phyloP scores from a whole-genome alignment of 331 rosid species.

The Cydonia oblonga region DNA sequence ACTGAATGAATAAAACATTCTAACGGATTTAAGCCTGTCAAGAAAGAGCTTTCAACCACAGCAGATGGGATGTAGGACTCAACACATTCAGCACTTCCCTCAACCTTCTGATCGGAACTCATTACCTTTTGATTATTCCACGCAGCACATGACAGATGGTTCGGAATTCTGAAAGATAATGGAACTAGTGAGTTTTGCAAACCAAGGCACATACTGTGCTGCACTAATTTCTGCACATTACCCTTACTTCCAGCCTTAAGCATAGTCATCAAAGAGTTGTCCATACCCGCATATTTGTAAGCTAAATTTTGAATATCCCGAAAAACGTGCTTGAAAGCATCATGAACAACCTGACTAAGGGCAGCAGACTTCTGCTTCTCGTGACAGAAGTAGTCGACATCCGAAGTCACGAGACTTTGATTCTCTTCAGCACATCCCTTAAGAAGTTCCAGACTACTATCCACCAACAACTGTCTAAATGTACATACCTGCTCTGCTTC shows the following conservation, averaged over 20 bases:
- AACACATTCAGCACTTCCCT: constrained; percentile 23
- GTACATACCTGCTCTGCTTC: constrained; percentile 63
- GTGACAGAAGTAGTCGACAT: constrained; percentile 34
- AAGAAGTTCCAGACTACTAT: constrained; percentile 33
- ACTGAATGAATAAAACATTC: constrained; percentile 96
- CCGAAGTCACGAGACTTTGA: constrained; percentile 21
- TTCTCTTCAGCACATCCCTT: constrained; percentile 32
- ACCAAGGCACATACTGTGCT: constrained; percentile 90
- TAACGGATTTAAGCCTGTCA: constrained; percentile 80
- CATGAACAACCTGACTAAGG: constrained; percentile 68
- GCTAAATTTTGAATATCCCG: constrained; percentile 67
- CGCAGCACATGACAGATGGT: constrained; percentile 60
- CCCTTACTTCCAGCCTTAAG: constrained; percentile 97
- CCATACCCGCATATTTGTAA: constrained; percentile 45
- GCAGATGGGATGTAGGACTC: constrained; percentile 75
- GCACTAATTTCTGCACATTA: constrained; percentile 67
- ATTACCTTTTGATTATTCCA: constrained; percentile 62
- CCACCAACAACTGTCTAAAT: constrained; percentile 59
- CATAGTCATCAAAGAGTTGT: constrained; percentile 63
- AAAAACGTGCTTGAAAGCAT: constrained; percentile 70
- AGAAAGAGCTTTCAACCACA: constrained; percentile 67
- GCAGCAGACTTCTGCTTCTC: constrained; percentile 70
- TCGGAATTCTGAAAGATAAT: constrained; percentile 59
- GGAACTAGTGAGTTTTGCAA: constrained; percentile 79
- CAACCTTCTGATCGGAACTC: constrained; percentile 24